phyloP scores from a whole-genome alignment of 1,284 basidiomycete genomes.

The Pholiota adiposa region DNA sequence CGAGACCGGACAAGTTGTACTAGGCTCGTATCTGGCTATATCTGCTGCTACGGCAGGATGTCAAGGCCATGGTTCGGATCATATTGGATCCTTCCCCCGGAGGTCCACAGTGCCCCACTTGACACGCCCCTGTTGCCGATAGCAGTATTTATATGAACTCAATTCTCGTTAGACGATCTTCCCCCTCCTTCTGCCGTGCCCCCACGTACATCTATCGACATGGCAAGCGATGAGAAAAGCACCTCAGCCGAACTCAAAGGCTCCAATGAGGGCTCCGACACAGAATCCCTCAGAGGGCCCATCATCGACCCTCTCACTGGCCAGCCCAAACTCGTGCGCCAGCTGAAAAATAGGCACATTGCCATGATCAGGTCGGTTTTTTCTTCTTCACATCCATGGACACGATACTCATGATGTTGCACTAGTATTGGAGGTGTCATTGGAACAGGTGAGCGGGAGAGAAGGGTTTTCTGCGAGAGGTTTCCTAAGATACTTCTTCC shows the following conservation, averaged over 20 bases:
- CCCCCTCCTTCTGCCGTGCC: constrained; percentile 4
- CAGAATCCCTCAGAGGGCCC: constrained; percentile 6
- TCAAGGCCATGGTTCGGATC: constrained; percentile 9
- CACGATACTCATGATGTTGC: constrained; percentile 7
- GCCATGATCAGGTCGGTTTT: constrained; percentile 67
- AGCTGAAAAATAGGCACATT: constrained; percentile 70
- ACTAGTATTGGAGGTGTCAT: constrained; percentile 73
- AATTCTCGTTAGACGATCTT: not conserved
- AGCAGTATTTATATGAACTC: not conserved
- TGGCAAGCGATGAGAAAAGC: constrained; percentile 13
- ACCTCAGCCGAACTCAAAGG: not conserved
- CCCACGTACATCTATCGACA: not conserved
- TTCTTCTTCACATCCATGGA: not conserved
- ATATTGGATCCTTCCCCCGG: constrained; percentile 4
- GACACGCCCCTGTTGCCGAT: constrained; percentile 7
- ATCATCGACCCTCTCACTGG: constrained; percentile 20
- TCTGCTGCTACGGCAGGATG: not conserved
- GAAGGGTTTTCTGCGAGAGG: not conserved
- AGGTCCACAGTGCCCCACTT: constrained; percentile 7
- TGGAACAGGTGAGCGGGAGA: constrained; percentile 54
- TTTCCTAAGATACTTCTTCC: not conserved
- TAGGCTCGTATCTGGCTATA: too few species aligned
- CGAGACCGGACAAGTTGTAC: not conserved
- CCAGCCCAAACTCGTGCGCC: constrained; percentile 46
- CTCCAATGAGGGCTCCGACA: constrained; percentile 3